Evolutionary conservation across 164 flowering plant species (phyloP).

Genomic region (Taxillus chinensis): DNA sequence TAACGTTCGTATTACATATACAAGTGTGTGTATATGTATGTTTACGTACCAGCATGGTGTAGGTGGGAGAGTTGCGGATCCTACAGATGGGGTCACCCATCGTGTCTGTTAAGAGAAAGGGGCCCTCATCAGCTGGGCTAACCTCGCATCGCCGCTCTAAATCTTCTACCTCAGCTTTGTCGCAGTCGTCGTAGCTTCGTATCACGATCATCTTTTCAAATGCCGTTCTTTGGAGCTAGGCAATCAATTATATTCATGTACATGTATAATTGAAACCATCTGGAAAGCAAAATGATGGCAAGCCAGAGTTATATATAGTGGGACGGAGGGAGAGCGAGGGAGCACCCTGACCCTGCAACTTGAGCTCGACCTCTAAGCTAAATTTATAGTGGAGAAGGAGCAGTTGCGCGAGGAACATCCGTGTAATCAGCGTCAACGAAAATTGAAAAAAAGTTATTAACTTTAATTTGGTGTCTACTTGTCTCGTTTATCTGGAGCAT

Average conservation of each 20-base stretch:
- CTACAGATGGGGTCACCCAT: constrained; percentile 75
- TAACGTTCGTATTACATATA: neutral
- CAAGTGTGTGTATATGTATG: neutral
- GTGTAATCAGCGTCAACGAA: neutral
- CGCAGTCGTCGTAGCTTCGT: constrained; percentile 34
- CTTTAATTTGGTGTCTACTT: too few species aligned
- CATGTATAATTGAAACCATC: neutral
- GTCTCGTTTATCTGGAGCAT: too few species aligned
- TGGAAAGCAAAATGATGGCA: neutral
- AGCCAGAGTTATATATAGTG: neutral
- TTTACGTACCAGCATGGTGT: constrained; percentile 47
- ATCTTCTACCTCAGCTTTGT: constrained; percentile 36
- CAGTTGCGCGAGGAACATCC: neutral
- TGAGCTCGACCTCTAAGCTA: too few species aligned
- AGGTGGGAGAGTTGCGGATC: constrained; percentile 43
- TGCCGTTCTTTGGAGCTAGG: constrained; percentile 10
- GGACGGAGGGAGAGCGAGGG: too few species aligned
- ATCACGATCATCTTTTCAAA: constrained; percentile 24
- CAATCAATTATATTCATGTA: too few species aligned
- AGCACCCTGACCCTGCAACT: too few species aligned
- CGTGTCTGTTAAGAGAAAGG: constrained; percentile 45
- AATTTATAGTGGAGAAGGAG: too few species aligned
- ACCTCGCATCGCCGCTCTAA: constrained; percentile 58
- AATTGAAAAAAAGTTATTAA: too few species aligned
- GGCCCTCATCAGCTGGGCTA: constrained; percentile 27